Evolutionary conservation across 1,139 yeast species (phyloP).

Genomic region (Sugiyamaella sp.): DNA sequence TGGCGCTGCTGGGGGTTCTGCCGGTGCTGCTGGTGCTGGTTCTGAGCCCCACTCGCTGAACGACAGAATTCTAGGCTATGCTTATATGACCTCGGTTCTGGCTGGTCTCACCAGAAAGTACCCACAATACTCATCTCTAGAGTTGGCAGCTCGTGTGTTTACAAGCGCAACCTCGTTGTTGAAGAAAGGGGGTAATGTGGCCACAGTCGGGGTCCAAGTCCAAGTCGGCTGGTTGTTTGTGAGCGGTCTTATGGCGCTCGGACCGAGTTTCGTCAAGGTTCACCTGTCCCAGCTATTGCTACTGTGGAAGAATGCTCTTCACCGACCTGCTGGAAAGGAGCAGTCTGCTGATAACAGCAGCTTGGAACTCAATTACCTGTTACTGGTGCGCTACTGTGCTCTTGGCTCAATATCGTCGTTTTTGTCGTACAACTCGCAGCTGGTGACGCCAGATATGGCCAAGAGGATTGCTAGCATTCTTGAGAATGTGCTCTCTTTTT

Average conservation of each 20-base stretch:
- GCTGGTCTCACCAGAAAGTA: slow-evolving; percentile 37
- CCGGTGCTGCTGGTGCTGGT: slow-evolving; percentile 1
- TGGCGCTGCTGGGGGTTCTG: slow-evolving; percentile 20
- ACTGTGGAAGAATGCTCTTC: slow-evolving; percentile 81
- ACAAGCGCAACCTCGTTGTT: slow-evolving; percentile 42
- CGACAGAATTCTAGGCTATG: slow-evolving; percentile 36
- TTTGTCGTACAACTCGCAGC: slow-evolving; percentile 40
- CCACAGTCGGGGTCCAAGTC: slow-evolving; percentile 38
- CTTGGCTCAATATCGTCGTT: slow-evolving; percentile 44
- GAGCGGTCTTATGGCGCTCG: slow-evolving; percentile 74
- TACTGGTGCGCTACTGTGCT: slow-evolving; percentile 44
- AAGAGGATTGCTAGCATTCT: slow-evolving; percentile 42
- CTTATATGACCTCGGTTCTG: slow-evolving; percentile 36
- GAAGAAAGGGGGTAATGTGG: slow-evolving; percentile 39
- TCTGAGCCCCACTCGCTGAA: slow-evolving; percentile 24
- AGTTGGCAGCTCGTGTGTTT: slow-evolving; percentile 40
- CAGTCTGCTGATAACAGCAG: slow-evolving; percentile 36
- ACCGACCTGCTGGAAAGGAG: slow-evolving; percentile 46
- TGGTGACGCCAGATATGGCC: slow-evolving; percentile 47
- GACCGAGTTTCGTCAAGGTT: slow-evolving; percentile 63
- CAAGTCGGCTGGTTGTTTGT: slow-evolving; percentile 68
- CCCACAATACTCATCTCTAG: slow-evolving; percentile 42
- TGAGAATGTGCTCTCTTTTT: slow-evolving; percentile 34
- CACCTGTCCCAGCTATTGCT: slow-evolving; percentile 75
- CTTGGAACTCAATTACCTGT: slow-evolving; percentile 40